Percentiles rank a stretch among this genome's conserved stretches.
phyloP scores from a whole-genome alignment of 805 yeast genomes.

The Zygosaccharomyces rouxii region DNA sequence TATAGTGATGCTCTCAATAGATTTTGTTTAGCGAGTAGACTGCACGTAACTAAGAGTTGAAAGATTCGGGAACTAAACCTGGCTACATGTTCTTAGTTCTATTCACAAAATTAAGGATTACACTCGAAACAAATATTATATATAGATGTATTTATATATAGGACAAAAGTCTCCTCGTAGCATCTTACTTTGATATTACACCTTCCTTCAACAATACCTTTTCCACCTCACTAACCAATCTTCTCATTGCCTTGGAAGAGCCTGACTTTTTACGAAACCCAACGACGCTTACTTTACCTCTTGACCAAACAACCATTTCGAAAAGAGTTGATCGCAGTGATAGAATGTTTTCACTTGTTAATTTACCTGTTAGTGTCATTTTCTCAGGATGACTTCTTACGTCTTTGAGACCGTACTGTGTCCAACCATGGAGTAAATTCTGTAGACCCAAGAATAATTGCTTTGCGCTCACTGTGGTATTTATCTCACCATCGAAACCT shows the following conservation, averaged over 20 bases:
- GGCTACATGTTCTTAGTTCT: not conserved
- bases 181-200: slow-evolving; percentile 33
- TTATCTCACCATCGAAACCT: slow-evolving; percentile 21
- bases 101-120: not conserved
- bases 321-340: slow-evolving; percentile 62
- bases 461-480: slow-evolving; percentile 36
- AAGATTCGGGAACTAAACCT: too few relatives aligned
- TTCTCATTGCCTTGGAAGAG: slow-evolving; percentile 55
- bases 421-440: slow-evolving; percentile 63
- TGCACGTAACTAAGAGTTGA: too few relatives aligned
- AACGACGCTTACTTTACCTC: slow-evolving; percentile 49
- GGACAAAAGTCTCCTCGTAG: not conserved
- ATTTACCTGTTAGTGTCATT: slow-evolving; percentile 52
- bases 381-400: slow-evolving; percentile 43
- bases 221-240: slow-evolving; percentile 57
- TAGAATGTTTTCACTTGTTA: slow-evolving; percentile 57
- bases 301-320: slow-evolving; percentile 45
- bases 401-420: slow-evolving; percentile 61
- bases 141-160: not conserved
- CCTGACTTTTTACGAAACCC: slow-evolving; percentile 63
- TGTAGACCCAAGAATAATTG: slow-evolving; percentile 63
- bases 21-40: too few relatives aligned
- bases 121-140: not conserved
- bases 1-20: too few relatives aligned
- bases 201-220: slow-evolving; percentile 63